Percentiles rank a stretch among this genome's conserved stretches.
Evolutionary conservation across 192 early-diverging fungal species (phyloP).

Genomic region (Backusella westeae): DNA sequence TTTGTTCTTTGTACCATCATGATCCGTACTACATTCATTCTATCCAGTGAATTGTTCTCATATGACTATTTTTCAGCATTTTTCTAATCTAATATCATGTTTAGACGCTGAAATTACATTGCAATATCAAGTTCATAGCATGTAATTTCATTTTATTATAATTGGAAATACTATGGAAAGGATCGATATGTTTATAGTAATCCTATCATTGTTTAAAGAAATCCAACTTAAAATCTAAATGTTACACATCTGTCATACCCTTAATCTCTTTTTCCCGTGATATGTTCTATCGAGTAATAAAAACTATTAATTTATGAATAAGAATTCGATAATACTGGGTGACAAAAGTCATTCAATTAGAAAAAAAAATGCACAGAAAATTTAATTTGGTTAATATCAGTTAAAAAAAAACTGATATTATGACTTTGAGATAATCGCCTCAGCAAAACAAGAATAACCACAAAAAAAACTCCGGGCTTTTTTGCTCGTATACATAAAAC

Average conservation of each 20-base stretch:
- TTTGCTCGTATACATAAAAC: not conserved
- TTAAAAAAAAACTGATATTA: not conserved
- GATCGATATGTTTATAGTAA: not conserved
- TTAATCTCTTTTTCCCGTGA: constrained; percentile 5
- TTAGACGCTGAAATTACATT: not conserved
- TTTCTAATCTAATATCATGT: not conserved
- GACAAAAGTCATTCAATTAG: not conserved
- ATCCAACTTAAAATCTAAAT: not conserved
- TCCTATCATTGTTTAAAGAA: not conserved
- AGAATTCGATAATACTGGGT: not conserved
- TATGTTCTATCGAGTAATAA: not conserved
- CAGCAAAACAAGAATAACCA: not conserved
- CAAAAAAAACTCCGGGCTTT: not conserved
- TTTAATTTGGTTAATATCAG: not conserved
- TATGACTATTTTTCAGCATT: not conserved
- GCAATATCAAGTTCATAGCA: not conserved
- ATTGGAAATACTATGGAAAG: not conserved
- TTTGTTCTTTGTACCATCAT: constrained; percentile 3
- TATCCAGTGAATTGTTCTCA: constrained; percentile 4
- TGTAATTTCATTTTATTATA: not conserved
- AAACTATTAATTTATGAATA: not conserved
- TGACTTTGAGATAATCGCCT: not conserved
- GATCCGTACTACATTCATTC: constrained; percentile 1
- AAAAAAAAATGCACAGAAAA: not conserved
- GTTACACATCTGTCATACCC: constrained; percentile 4